These are phyloP conservation scores for Thielaviopsis musarum DNA, from an alignment of 2,329 filamentous ascomycete species.

Conservation along the genomic window DNA sequence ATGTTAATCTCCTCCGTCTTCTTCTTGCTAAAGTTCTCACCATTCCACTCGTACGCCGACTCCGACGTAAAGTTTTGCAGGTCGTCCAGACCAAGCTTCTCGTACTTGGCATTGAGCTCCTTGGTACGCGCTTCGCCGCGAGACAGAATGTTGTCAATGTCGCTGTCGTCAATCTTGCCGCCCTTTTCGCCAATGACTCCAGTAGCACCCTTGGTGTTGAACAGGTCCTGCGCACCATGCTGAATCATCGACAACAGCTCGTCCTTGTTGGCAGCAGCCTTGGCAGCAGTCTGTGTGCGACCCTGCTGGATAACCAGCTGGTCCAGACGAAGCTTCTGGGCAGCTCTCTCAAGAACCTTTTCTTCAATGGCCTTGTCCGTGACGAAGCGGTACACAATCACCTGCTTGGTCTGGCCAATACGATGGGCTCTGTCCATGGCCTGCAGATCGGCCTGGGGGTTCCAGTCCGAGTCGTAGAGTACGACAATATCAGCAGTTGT, in stretches of 20 bases:
- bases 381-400: slow-evolving; percentile 89
- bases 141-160: slow-evolving; percentile 76
- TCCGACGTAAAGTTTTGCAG: slow-evolving; percentile 96
- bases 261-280: slow-evolving; percentile 87
- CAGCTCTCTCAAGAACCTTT: slow-evolving; percentile 90
- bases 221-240: slow-evolving; percentile 91
- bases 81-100: slow-evolving; percentile 92
- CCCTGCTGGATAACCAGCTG: slow-evolving; percentile 98
- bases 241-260: slow-evolving; percentile 97
- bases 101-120: slow-evolving; percentile 81
- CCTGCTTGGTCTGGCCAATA: slow-evolving; percentile 97
- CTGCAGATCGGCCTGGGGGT: slow-evolving; percentile 92
- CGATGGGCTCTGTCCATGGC: slow-evolving; percentile 98
- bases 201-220: slow-evolving; percentile 53
- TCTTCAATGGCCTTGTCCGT: slow-evolving; percentile 98
- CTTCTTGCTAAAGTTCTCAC: slow-evolving; percentile 79
- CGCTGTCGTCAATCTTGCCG: slow-evolving; percentile 59
- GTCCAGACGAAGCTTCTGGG: slow-evolving; percentile 89
- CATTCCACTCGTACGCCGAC: slow-evolving; percentile 97
- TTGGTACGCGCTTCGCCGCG: slow-evolving; percentile 82
- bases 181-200: slow-evolving; percentile 42
- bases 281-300: slow-evolving; percentile 74
- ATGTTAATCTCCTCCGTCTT: slow-evolving; percentile 77
- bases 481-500: slow-evolving; percentile 92
- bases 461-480: slow-evolving; percentile 97